Base-by-base conservation (phyloP, 129 eudicot species). In the Rutidosis leptorrhynchoides region DNA sequence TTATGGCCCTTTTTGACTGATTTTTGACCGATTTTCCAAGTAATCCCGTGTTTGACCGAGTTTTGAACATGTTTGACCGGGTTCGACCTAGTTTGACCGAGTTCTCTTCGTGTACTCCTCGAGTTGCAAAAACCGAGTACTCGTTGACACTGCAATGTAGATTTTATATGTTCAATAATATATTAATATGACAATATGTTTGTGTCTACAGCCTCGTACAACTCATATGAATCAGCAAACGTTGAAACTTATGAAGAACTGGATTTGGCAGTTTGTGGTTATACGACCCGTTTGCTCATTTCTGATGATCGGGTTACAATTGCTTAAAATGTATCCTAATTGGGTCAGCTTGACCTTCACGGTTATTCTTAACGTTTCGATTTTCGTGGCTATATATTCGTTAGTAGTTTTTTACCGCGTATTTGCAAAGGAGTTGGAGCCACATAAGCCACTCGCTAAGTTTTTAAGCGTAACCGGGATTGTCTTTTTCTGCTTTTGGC, bases 401-500 rank as follows among this genome's bases (percentile, higher is more conserved):
- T 74, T 93, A 80, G 82, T 86, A 69, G 77, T 77, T 57, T 93
- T 86, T 78, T 84, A 89, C 78, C 90, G 86, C 65, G 81, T 83
- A 32, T 93, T 93, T 67, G 87, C 89, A 6, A 93, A 93, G 72
- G 99, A 93, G 62, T 67, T 93, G 81, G 58, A 72, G 62, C 99
- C 96, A 7, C 95, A 93, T 68, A 89, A 89, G 62, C 95, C 99
- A 42, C 84, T 93, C n/a, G 78, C 96, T 17, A 93, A 93, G 84
- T 86, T 93, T 72, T 62, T 81, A 69, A 84, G 95, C 73, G 74
- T 89, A 69, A 84, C 62, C 54, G 96, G 99, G 64, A 75, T 84
- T 26, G 86, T 89, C 64, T 89, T 89, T 83, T 86, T 93, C 73
- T 64, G 92, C 83, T 93, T 84, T 73, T 89, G 95, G 93, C 99